A percentile compares a stretch with the other conserved stretches of the same genome.
These are phyloP conservation scores for Limonium bicolor DNA, from an alignment of 148 eudicot species.

Conservation along the genomic window DNA sequence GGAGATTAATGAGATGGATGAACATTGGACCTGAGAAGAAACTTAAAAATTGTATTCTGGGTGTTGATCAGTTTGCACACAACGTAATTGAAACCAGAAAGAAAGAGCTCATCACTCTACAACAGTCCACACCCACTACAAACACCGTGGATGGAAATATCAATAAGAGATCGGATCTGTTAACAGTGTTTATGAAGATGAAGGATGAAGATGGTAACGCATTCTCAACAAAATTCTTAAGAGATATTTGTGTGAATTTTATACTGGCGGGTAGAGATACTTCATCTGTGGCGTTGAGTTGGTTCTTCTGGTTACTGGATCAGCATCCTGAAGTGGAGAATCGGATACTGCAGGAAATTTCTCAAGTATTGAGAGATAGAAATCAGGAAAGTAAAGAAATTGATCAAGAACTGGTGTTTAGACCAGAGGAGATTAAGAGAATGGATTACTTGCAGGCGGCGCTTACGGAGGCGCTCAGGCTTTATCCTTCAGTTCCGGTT, in stretches of 20 bases:
- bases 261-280: conserved; percentile 71
- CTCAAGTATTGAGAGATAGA: conserved; percentile 24
- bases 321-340: conserved; percentile 36
- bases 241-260: conserved; percentile 51
- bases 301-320: conserved; percentile 50
- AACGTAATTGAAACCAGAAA: conserved; percentile 55
- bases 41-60: conserved; percentile 38
- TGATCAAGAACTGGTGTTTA: conserved; percentile 14
- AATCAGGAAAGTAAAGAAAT: no score
- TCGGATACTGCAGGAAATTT: conserved; percentile 25
- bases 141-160: no score
- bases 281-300: conserved; percentile 52
- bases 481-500: conserved; percentile 93
- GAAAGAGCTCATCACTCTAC: no score
- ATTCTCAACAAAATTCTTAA: conserved; percentile 31
- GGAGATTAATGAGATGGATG: conserved; percentile 51
- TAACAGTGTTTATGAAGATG: conserved; percentile 17
- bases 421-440: conserved; percentile 74
- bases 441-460: conserved; percentile 95
- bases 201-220: conserved; percentile 37
- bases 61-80: conserved; percentile 49
- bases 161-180: neutral
- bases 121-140: no score
- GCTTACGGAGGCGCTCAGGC: conserved; percentile 76
- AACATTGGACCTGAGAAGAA: conserved; percentile 40